These are phyloP conservation scores for Pseudocercospora crystallina DNA, from an alignment of 2,329 filamentous ascomycete genomes.

Conservation along the genomic window DNA sequence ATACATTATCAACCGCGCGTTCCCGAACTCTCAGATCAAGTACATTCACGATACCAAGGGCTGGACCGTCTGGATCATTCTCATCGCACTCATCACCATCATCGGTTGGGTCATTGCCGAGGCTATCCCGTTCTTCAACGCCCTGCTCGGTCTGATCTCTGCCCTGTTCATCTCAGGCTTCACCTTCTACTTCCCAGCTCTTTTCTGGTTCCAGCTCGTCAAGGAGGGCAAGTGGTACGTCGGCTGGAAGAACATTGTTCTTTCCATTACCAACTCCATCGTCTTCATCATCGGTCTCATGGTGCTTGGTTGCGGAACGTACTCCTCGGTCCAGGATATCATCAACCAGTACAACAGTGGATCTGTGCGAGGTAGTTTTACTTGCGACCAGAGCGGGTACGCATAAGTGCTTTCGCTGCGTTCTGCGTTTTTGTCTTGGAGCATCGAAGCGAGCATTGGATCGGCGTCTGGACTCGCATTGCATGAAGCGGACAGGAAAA, in stretches of 20 bases:
- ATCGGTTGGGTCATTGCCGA: conserved; percentile 69
- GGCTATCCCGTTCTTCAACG: conserved; percentile 70
- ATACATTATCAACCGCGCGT: conserved; percentile 66
- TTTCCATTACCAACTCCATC: conserved; percentile 47
- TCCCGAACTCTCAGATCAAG: conserved; percentile 55
- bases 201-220: conserved; percentile 47
- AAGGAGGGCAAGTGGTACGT: conserved; percentile 50
- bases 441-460: no score
- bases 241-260: conserved; percentile 44
- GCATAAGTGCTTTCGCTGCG: no score
- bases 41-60: conserved; percentile 44
- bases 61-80: conserved; percentile 59
- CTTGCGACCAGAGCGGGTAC: conserved; percentile 30
- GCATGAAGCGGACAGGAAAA: no score
- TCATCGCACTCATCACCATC: conserved; percentile 59
- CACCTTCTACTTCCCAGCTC: conserved; percentile 39
- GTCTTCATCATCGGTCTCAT: conserved; percentile 41
- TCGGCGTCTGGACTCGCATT: no score
- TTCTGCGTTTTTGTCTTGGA: no score
- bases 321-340: conserved; percentile 47
- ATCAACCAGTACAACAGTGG: conserved; percentile 41
- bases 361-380: conserved; percentile 42
- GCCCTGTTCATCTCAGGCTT: conserved; percentile 69
- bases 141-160: conserved; percentile 65
- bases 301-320: conserved; percentile 42